These are phyloP conservation scores for Albizia julibrissin DNA, from an alignment of 306 rosid genomes.

Conservation along the genomic window DNA sequence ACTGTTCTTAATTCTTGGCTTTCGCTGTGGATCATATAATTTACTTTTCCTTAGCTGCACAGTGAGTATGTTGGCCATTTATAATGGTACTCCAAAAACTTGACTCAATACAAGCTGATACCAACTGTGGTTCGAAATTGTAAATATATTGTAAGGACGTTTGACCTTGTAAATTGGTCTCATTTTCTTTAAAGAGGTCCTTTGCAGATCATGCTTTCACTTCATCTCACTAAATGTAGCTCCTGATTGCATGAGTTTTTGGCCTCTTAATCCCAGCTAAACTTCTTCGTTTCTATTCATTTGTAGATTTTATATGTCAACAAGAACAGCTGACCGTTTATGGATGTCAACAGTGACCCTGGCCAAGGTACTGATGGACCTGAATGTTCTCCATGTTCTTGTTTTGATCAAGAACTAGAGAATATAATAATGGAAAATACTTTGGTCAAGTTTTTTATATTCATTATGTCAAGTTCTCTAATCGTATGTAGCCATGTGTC, in stretches of 20 bases:
- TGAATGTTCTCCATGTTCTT: conserved; percentile 14
- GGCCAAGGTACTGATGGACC: conserved; percentile 56
- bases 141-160: not conserved
- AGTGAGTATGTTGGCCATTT: not conserved
- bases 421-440: not conserved
- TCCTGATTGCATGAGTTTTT: not conserved
- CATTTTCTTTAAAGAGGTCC: conserved; percentile 22
- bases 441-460: too few relatives aligned
- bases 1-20: conserved; percentile 3
- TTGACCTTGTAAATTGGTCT: not conserved
- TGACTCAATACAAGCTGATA: conserved; percentile 16
- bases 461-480: too few relatives aligned
- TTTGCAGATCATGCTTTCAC: conserved; percentile 6
- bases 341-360: conserved; percentile 72
- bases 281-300: conserved; percentile 27
- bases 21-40: not conserved
- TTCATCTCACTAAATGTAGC: not conserved
- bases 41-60: conserved; percentile 8
- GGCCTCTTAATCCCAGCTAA: not conserved
- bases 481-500: too few relatives aligned
- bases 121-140: not conserved
- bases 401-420: conserved; percentile 30
- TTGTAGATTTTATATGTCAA: conserved; percentile 76
- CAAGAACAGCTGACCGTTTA: conserved; percentile 76
- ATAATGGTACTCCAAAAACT: conserved; percentile 1